Conservation (phyloP, 148 eudicot species). For the Rhododendron molle region DNA sequence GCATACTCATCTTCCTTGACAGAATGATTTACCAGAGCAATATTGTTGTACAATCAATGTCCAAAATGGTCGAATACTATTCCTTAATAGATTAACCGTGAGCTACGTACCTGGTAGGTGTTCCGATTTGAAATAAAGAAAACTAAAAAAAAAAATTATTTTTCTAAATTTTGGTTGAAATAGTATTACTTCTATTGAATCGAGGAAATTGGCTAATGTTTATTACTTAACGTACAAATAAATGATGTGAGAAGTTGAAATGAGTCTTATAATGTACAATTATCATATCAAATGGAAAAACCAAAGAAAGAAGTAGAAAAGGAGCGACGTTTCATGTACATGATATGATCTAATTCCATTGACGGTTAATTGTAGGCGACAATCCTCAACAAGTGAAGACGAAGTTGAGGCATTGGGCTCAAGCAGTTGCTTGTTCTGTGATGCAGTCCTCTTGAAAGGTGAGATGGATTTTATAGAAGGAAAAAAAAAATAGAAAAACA, state of each 20-base stretch:
- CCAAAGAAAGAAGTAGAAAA: too few species aligned
- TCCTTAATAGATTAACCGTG: not conserved
- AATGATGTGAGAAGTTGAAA: too few species aligned
- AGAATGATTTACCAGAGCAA: not conserved
- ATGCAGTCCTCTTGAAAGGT: constrained; percentile 44
- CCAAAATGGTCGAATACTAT: not conserved
- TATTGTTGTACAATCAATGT: not conserved
- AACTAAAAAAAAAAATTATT: not conserved
- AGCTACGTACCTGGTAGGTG: not conserved
- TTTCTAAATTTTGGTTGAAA: not conserved
- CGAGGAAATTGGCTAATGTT: too few species aligned
- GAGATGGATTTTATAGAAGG: constrained; percentile 9
- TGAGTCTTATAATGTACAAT: not conserved
- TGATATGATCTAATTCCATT: not conserved
- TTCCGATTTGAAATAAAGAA: not conserved
- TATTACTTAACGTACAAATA: not conserved
- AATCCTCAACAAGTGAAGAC: constrained; percentile 73
- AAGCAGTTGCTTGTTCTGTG: constrained; percentile 79
- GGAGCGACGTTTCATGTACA: too few species aligned
- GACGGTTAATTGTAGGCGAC: constrained; percentile 43
- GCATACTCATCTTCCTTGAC: not conserved
- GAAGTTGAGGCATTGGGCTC: constrained; percentile 80
- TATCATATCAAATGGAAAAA: not conserved
- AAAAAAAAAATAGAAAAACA: not conserved
- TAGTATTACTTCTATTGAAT: too few species aligned